These are phyloP conservation scores for Cornus kousa DNA, from an alignment of 148 eudicot species.

Conservation along the genomic window DNA sequence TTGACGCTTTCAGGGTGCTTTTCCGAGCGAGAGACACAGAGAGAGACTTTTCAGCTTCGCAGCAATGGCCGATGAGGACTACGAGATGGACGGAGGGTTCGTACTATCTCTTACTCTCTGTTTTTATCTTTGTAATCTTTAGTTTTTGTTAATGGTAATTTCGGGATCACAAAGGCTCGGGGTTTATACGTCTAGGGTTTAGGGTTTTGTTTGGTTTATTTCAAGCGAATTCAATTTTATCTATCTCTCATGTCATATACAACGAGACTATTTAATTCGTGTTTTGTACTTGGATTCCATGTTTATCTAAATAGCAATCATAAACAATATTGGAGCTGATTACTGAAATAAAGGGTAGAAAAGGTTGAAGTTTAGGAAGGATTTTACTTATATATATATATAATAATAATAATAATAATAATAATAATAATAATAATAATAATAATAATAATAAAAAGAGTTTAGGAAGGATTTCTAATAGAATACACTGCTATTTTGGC, in stretches of 20 bases:
- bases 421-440: too few species aligned
- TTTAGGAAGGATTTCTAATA: too few species aligned
- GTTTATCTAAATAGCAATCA: not conserved
- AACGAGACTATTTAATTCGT: not conserved
- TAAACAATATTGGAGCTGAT: too few species aligned
- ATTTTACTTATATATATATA: too few species aligned
- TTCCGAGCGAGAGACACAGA: not conserved
- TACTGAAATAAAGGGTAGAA: too few species aligned
- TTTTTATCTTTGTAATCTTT: not conserved
- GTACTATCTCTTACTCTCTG: not conserved
- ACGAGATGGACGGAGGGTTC: constrained; percentile 17
- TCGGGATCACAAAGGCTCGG: not conserved
- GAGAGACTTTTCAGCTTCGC: not conserved
- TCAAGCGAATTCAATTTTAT: not conserved
- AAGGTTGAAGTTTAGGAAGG: too few species aligned
- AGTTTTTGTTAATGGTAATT: too few species aligned
- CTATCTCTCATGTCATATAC: not conserved
- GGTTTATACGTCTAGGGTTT: not conserved
- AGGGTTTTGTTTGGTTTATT: not conserved
- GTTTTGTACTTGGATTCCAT: not conserved
- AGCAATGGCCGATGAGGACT: constrained; percentile 20
- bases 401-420: too few species aligned
- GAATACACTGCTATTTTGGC: too few species aligned
- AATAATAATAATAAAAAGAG: too few species aligned
- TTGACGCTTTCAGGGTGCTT: not conserved